These are phyloP conservation scores for Leishmania tropica DNA, from an alignment of 208 protist species.

Conservation along the genomic window DNA sequence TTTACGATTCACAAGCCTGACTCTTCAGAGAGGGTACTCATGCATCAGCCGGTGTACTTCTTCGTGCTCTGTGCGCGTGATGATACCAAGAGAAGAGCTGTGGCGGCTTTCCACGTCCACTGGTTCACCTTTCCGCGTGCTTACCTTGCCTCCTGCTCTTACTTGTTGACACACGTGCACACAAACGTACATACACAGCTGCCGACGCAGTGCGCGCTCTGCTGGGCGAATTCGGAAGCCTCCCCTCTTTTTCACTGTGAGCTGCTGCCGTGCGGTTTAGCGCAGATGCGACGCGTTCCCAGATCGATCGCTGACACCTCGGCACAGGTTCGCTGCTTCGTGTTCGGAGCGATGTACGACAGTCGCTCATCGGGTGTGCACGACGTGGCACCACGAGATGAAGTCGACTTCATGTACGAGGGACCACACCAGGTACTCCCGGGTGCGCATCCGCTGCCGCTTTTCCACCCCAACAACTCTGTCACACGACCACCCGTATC, in stretches of 20 bases:
- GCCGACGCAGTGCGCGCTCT: not conserved
- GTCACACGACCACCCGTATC: slow-evolving; percentile 80
- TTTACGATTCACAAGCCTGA: too few relatives aligned
- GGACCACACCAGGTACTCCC: slow-evolving; percentile 69
- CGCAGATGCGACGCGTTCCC: slow-evolving; percentile 10
- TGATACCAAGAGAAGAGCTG: not conserved
- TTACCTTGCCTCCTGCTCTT: not conserved
- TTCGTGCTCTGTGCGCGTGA: not conserved
- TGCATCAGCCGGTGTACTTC: not conserved
- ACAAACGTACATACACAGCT: not conserved
- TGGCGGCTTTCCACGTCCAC: not conserved
- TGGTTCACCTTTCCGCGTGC: not conserved
- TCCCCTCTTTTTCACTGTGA: not conserved
- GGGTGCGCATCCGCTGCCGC: slow-evolving; percentile 84
- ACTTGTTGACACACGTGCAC: not conserved
- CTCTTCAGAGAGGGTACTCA: not conserved
- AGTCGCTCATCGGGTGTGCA: slow-evolving; percentile 76
- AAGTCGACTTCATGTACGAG: slow-evolving; percentile 78
- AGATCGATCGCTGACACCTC: not conserved
- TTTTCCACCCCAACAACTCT: slow-evolving; percentile 74
- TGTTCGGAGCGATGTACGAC: slow-evolving; percentile 82
- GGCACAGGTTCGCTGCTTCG: slow-evolving; percentile 11
- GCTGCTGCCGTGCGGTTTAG: not conserved
- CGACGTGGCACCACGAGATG: slow-evolving; percentile 81
- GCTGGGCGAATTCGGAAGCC: not conserved